These are phyloP conservation scores for Millerozyma acaciae DNA, from an alignment of 805 yeast species.

Conservation along the genomic window DNA sequence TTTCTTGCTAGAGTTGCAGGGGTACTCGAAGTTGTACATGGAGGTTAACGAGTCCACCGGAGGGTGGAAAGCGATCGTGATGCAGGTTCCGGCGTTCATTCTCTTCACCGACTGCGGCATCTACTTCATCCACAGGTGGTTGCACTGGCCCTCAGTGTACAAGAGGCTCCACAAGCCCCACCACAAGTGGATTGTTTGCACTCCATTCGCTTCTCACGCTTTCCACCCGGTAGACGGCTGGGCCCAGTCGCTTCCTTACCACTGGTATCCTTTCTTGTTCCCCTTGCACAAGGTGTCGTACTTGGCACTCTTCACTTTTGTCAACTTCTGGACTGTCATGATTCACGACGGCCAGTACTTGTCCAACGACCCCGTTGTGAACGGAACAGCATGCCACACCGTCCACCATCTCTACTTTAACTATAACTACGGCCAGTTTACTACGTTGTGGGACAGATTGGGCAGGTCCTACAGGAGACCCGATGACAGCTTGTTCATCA, in stretches of 20 bases:
- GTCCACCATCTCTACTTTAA: constrained; percentile 95
- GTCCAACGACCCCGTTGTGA: constrained; percentile 88
- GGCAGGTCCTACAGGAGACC: constrained; percentile 94
- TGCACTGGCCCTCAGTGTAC: constrained; percentile 91
- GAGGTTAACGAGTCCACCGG: constrained; percentile 59
- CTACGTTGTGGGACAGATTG: constrained; percentile 96
- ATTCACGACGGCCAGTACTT: constrained; percentile 97
- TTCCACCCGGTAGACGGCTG: constrained; percentile 98
- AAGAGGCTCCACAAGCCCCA: constrained; percentile 91
- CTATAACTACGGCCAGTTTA: constrained; percentile 97
- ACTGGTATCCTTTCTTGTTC: constrained; percentile 84
- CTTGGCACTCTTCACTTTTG: constrained; percentile 78
- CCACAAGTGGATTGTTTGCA: constrained; percentile 98
- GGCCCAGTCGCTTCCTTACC: constrained; percentile 90
- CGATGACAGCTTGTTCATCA: constrained; percentile 70
- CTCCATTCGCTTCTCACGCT: constrained; percentile 97
- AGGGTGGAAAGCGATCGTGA: constrained; percentile 58
- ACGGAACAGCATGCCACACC: constrained; percentile 98
- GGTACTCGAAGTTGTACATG: constrained; percentile 77
- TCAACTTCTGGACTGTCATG: constrained; percentile 97
- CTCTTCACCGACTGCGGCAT: constrained; percentile 94
- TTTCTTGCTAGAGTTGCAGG: constrained; percentile 79
- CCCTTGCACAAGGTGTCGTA: constrained; percentile 89
- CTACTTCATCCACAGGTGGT: constrained; percentile 85
- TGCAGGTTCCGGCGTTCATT: constrained; percentile 74